Conservation (phyloP, 1,284 basidiomycete species). For the Austroboletus niveus region DNA sequence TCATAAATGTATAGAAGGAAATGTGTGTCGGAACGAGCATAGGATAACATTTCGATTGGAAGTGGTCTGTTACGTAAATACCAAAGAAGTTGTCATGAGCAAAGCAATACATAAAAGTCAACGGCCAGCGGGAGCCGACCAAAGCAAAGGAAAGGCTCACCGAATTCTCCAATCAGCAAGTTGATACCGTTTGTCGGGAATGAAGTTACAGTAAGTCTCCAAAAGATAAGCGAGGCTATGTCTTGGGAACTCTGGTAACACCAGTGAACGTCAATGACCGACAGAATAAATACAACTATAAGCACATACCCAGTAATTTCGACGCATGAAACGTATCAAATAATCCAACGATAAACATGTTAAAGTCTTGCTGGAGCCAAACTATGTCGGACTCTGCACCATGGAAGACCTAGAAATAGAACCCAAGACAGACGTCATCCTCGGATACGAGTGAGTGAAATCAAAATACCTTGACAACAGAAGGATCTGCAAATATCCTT, state of each 20-base stretch:
- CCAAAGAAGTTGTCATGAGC: neutral
- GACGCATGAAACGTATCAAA: constrained; percentile 98
- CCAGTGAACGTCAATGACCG: constrained; percentile 4
- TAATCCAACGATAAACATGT: constrained; percentile 89
- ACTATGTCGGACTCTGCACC: constrained; percentile 93
- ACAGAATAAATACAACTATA: neutral
- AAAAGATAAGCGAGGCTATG: constrained; percentile 85
- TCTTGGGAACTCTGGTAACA: constrained; percentile 65
- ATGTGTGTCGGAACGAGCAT: constrained; percentile 95
- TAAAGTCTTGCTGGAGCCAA: constrained; percentile 97
- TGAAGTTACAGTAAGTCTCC: constrained; percentile 88
- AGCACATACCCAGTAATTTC: constrained; percentile 68
- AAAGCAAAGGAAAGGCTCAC: constrained; percentile 37
- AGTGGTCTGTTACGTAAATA: constrained; percentile 57
- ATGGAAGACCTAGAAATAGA: constrained; percentile 71
- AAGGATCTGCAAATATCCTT: constrained; percentile 76
- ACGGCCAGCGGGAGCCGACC: constrained; percentile 1
- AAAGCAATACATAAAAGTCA: neutral
- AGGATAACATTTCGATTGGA: constrained; percentile 85
- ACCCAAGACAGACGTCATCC: neutral
- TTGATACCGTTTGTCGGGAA: constrained; percentile 95
- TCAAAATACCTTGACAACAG: constrained; percentile 74
- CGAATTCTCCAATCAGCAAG: constrained; percentile 96
- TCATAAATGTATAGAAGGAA: constrained; percentile 94
- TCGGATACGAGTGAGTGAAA: neutral